Conservation (phyloP, 225 moss, liverwort and hornwort species). For the Anthoceros angustus region DNA sequence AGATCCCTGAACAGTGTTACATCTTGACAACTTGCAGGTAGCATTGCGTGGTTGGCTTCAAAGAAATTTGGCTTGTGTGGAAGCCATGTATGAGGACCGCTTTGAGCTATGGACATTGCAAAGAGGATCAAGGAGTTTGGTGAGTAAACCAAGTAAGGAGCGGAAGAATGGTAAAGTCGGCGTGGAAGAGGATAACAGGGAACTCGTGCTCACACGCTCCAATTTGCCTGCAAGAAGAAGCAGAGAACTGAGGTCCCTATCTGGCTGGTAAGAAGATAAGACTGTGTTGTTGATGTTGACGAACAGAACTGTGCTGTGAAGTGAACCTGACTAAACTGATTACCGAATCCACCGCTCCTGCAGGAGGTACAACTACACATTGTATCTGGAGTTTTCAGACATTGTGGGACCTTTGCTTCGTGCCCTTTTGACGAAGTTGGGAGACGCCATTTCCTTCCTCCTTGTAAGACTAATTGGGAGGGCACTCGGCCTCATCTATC, state of each 20-base stretch:
- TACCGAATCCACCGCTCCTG: constrained; percentile 3
- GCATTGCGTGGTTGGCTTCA: constrained; percentile 75
- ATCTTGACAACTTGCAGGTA: constrained; percentile 48
- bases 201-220: constrained; percentile 33
- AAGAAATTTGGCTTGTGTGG: constrained; percentile 60
- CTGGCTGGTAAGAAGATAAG: constrained; percentile 47
- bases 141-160: neutral
- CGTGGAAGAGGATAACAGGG: constrained; percentile 16
- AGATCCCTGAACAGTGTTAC: no score
- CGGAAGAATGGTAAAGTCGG: constrained; percentile 9
- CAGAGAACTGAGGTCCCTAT: constrained; percentile 68
- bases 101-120: constrained; percentile 76
- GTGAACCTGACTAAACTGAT: neutral
- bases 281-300: neutral
- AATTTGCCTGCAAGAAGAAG: constrained; percentile 74
- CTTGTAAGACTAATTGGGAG: constrained; percentile 76
- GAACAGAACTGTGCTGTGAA: neutral
- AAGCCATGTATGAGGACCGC: constrained; percentile 90
- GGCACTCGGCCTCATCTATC: constrained; percentile 73
- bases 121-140: neutral
- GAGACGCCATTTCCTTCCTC: constrained; percentile 63
- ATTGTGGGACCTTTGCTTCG: constrained; percentile 57
- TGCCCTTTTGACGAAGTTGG: constrained; percentile 42
- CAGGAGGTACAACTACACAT: constrained; percentile 92
- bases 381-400: constrained; percentile 90